Percentiles rank a stretch among this genome's conserved stretches.
Evolutionary conservation across 257 asterid species (phyloP).

Genomic region (Solanum sejunctum): DNA sequence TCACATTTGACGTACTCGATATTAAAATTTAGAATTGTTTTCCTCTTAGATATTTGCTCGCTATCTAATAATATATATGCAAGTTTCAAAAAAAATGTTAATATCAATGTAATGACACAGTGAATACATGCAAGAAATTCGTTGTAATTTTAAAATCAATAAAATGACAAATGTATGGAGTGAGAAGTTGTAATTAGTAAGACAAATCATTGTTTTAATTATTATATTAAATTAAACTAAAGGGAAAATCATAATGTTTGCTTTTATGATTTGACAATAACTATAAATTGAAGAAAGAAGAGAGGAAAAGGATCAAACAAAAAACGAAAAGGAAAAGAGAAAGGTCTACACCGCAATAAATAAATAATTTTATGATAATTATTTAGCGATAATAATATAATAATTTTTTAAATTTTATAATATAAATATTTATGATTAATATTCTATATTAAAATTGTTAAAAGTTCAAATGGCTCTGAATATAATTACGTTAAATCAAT

Average conservation of each 20-base stretch:
- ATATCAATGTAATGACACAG: neutral
- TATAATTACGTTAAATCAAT: no score
- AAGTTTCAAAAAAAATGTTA: neutral
- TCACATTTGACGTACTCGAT: neutral
- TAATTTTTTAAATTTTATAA: no score
- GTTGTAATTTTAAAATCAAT: neutral
- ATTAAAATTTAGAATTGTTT: neutral
- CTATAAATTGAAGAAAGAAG: neutral
- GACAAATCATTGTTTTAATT: neutral
- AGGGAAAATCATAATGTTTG: neutral
- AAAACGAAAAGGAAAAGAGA: neutral
- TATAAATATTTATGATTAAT: no score
- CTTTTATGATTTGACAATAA: neutral
- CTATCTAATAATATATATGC: no score
- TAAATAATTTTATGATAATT: no score
- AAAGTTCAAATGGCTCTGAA: no score
- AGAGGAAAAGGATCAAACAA: neutral
- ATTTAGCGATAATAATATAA: no score
- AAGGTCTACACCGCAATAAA: no score
- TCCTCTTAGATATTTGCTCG: neutral
- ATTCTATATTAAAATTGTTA: no score
- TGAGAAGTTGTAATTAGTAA: neutral
- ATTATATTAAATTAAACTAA: neutral
- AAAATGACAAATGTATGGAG: neutral
- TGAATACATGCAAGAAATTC: neutral